A percentile compares a stretch with the other conserved stretches of the same genome.
Conservation (phyloP, 495 filamentous ascomycete species). For the Neurospora sp. region DNA sequence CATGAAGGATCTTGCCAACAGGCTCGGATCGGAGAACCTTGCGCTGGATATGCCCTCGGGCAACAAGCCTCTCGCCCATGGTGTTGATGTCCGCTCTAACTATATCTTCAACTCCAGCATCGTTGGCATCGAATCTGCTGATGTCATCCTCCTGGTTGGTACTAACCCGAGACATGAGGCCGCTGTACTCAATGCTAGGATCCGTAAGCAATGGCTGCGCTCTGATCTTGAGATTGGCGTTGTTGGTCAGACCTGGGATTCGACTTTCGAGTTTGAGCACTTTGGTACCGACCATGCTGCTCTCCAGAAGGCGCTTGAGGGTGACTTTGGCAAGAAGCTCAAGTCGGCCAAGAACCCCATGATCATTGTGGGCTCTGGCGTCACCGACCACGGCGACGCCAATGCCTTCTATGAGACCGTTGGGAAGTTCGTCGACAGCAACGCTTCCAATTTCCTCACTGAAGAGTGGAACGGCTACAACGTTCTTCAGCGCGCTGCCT, state of each 20-base stretch:
- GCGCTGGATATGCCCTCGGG: constrained; percentile 84
- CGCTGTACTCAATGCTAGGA: constrained; percentile 87
- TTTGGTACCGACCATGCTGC: constrained; percentile 67
- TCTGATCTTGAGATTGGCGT: constrained; percentile 90
- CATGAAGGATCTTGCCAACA: constrained; percentile 94
- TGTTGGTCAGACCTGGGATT: constrained; percentile 82
- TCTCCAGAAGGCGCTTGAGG: constrained; percentile 76
- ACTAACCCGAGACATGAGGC: constrained; percentile 94
- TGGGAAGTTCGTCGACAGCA: constrained; percentile 84
- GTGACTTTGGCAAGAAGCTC: constrained; percentile 84
- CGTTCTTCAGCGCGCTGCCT: constrained; percentile 85
- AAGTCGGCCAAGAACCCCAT: constrained; percentile 80
- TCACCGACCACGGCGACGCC: constrained; percentile 78
- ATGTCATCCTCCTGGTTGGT: constrained; percentile 82
- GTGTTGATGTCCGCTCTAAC: constrained; percentile 86
- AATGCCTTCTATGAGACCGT: constrained; percentile 88
- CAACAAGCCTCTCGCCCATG: constrained; percentile 76
- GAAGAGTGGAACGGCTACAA: constrained; percentile 97
- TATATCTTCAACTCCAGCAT: constrained; percentile 96
- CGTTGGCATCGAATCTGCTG: constrained; percentile 84
- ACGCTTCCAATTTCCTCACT: constrained; percentile 75
- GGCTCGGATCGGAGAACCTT: constrained; percentile 90
- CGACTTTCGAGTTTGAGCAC: constrained; percentile 88
- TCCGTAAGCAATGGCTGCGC: constrained; percentile 93
- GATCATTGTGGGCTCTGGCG: constrained; percentile 88